Conservation (phyloP, 2,329 filamentous ascomycete species). For the Fusarium piperis region DNA sequence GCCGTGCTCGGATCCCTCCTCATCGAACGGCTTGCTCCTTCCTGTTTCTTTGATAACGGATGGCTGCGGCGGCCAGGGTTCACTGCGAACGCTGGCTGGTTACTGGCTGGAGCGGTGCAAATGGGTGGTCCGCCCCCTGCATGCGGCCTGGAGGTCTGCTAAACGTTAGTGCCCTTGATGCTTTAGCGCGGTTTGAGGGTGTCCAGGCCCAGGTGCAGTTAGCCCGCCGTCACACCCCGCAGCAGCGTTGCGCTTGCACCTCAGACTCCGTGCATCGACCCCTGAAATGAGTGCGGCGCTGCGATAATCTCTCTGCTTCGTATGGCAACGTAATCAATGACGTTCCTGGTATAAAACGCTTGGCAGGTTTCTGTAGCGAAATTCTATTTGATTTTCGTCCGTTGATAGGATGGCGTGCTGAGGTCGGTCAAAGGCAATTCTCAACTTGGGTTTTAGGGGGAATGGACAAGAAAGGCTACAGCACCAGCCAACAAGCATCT, state of each 20-base stretch:
- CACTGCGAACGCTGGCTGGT: not conserved
- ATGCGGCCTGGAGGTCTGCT: slow-evolving; percentile 38
- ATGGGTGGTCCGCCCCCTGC: slow-evolving; percentile 37
- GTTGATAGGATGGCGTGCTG: not conserved
- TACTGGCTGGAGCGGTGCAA: slow-evolving; percentile 21
- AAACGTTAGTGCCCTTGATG: slow-evolving; percentile 39
- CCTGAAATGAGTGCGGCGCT: slow-evolving; percentile 12
- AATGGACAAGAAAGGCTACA: slow-evolving; percentile 22
- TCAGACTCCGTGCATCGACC: slow-evolving; percentile 3
- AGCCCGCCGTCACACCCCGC: slow-evolving; percentile 33
- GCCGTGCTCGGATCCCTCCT: slow-evolving; percentile 1
- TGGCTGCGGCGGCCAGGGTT: slow-evolving; percentile 23
- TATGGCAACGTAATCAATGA: slow-evolving; percentile 10
- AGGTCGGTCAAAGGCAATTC: not conserved
- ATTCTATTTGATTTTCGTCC: not conserved
- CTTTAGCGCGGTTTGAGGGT: slow-evolving; percentile 14
- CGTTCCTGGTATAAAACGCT: not conserved
- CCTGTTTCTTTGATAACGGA: slow-evolving; percentile 31
- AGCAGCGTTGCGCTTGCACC: slow-evolving; percentile 26
- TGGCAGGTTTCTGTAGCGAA: not conserved
- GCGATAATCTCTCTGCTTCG: slow-evolving; percentile 22
- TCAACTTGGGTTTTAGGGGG: slow-evolving; percentile 18
- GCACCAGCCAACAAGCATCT: not conserved
- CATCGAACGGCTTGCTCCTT: slow-evolving; percentile 21
- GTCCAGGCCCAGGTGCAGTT: not conserved